These are phyloP conservation scores for Berkeleyomyces basicola DNA, from an alignment of 2,329 filamentous ascomycete genomes.

Conservation along the genomic window DNA sequence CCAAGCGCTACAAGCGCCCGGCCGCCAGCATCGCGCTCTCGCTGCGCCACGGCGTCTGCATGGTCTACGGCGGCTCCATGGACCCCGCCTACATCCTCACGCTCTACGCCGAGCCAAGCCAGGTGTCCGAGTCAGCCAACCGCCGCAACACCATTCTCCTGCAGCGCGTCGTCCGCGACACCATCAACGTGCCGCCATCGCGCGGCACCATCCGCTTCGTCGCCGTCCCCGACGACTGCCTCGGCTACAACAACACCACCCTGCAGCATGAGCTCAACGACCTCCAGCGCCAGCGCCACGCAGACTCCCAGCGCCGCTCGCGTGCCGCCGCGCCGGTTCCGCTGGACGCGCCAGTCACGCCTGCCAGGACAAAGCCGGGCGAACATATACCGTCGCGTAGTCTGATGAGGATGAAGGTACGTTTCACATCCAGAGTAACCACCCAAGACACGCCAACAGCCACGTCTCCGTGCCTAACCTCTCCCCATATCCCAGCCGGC, in stretches of 20 bases:
- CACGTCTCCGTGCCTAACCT: no score
- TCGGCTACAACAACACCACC: conserved; percentile 56
- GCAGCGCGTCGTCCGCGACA: conserved; percentile 56
- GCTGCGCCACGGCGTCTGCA: conserved; percentile 57
- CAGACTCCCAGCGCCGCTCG: conserved; percentile 18
- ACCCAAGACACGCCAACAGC: background rate
- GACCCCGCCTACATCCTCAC: conserved; percentile 67
- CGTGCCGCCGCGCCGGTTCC: no score
- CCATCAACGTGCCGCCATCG: conserved; percentile 46
- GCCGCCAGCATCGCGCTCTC: conserved; percentile 58
- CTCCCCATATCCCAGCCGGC: no score
- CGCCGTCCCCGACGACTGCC: conserved; percentile 51
- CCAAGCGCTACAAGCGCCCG: conserved; percentile 58
- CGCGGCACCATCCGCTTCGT: conserved; percentile 61
- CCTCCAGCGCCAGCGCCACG: conserved; percentile 20
- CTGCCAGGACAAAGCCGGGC: background rate
- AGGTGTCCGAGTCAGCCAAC: conserved; percentile 59
- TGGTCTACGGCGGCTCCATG: conserved; percentile 58
- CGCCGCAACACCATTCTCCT: conserved; percentile 65
- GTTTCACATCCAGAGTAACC: background rate
- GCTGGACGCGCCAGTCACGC: background rate
- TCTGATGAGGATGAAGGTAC: background rate
- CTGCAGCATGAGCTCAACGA: conserved; percentile 50
- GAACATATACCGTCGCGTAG: background rate
- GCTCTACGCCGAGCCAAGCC: conserved; percentile 50